phyloP scores from a whole-genome alignment of 1,139 yeast genomes.

The Diutina sp. region DNA sequence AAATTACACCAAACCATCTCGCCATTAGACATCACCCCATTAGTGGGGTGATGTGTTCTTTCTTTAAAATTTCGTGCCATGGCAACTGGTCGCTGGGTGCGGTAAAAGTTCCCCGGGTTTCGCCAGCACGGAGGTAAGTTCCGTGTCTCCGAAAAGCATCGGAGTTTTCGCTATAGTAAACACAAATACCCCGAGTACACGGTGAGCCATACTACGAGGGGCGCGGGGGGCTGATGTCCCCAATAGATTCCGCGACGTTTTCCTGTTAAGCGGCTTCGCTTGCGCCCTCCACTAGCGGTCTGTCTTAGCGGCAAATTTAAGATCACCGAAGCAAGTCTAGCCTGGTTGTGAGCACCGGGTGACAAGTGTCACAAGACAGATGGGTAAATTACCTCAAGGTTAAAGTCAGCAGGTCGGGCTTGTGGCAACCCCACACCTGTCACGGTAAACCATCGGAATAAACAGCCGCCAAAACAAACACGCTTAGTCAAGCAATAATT shows the following conservation, averaged over 20 bases:
- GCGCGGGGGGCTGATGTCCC: not conserved
- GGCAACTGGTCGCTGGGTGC: not conserved
- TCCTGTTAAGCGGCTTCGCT: not conserved
- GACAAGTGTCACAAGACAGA: not conserved
- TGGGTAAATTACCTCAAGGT: not conserved
- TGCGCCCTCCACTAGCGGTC: not conserved
- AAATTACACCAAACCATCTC: too few relatives aligned
- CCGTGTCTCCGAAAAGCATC: not conserved
- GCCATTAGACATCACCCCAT: too few relatives aligned
- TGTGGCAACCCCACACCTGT: too few relatives aligned
- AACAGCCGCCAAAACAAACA: too few relatives aligned
- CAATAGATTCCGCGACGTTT: not conserved
- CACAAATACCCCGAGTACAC: not conserved
- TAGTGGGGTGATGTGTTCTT: not conserved
- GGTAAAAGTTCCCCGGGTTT: not conserved
- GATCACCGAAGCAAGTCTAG: not conserved
- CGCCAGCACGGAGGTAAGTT: not conserved
- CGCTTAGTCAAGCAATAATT: too few relatives aligned
- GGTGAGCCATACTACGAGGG: not conserved
- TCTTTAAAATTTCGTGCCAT: too few relatives aligned
- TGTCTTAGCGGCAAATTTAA: not conserved
- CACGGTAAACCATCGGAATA: too few relatives aligned
- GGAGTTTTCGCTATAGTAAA: not conserved
- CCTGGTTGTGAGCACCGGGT: not conserved
- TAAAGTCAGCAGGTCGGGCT: not conserved